A percentile compares a stretch with the other conserved stretches of the same genome.
These are phyloP conservation scores for Hypoxylon sp. DNA, from an alignment of 2,329 filamentous ascomycete genomes.

Conservation along the genomic window DNA sequence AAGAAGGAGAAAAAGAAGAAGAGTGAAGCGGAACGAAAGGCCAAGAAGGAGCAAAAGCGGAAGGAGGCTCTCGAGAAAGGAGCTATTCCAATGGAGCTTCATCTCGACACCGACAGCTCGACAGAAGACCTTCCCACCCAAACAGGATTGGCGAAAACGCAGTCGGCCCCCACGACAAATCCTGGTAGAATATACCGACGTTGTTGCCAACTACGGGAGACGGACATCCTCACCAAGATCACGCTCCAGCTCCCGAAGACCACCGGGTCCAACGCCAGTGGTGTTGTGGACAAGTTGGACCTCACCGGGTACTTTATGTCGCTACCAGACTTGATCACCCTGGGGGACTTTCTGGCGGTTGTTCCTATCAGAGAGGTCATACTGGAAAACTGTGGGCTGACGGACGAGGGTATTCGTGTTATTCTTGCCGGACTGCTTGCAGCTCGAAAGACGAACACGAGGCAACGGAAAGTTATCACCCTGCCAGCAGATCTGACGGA, in stretches of 20 bases:
- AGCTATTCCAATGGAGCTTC: conserved; percentile 82
- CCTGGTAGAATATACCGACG: conserved; percentile 91
- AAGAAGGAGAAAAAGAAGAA: conserved; percentile 98
- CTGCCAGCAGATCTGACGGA: conserved; percentile 51
- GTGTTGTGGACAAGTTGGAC: conserved; percentile 83
- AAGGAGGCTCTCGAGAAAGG: conserved; percentile 88
- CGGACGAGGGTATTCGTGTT: conserved; percentile 85
- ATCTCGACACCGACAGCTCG: conserved; percentile 71
- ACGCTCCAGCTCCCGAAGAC: conserved; percentile 84
- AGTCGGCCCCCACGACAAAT: conserved; percentile 82
- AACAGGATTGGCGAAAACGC: conserved; percentile 56
- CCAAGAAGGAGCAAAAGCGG: conserved; percentile 87
- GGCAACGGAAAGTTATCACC: conserved; percentile 56
- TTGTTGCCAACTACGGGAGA: conserved; percentile 93
- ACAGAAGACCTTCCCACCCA: conserved; percentile 45
- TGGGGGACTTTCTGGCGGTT: conserved; percentile 93
- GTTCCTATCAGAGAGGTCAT: conserved; percentile 89
- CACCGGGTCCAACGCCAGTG: conserved; percentile 70
- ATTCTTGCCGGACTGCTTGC: conserved; percentile 86
- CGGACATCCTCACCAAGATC: conserved; percentile 88
- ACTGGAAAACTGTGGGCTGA: conserved; percentile 85
- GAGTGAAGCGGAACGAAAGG: conserved; percentile 90
- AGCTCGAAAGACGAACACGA: conserved; percentile 71
- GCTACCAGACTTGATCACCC: conserved; percentile 80
- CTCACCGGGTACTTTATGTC: conserved; percentile 86